Evolutionary conservation across 2,329 filamentous ascomycete genomes (phyloP).

Genomic region (Fusarium xyrophilum): DNA sequence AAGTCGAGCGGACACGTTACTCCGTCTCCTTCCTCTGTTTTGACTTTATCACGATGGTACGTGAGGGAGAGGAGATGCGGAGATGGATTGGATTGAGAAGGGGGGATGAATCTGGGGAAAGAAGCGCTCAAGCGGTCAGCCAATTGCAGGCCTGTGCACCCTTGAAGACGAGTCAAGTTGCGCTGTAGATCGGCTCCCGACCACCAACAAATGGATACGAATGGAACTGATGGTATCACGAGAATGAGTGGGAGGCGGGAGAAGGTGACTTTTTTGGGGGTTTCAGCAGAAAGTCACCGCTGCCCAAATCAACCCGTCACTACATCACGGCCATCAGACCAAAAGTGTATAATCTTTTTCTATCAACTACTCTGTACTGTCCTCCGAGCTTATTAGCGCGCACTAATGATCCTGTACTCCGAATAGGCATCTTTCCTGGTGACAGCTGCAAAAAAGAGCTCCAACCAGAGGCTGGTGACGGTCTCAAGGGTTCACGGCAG

Average conservation of each 20-base stretch:
- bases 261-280: not conserved
- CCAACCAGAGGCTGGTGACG: slow-evolving; percentile 23
- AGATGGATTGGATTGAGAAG: slow-evolving; percentile 5
- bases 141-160: slow-evolving; percentile 28
- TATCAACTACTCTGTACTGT: not conserved
- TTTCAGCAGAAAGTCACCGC: slow-evolving; percentile 12
- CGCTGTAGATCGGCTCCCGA: slow-evolving; percentile 16
- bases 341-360: slow-evolving; percentile 1
- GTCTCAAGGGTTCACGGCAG: slow-evolving; percentile 27
- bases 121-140: slow-evolving; percentile 5
- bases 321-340: not conserved
- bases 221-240: slow-evolving; percentile 23
- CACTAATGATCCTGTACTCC: slow-evolving; percentile 12
- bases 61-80: slow-evolving; percentile 20
- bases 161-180: slow-evolving; percentile 12
- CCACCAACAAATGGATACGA: not conserved
- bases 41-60: slow-evolving; percentile 1
- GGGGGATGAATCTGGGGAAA: not conserved
- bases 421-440: slow-evolving; percentile 1
- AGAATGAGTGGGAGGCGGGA: slow-evolving; percentile 8
- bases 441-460: not conserved
- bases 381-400: slow-evolving; percentile 35
- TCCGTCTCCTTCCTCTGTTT: slow-evolving; percentile 8
- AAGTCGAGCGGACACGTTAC: not conserved
- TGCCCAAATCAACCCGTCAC: slow-evolving; percentile 11